Base-by-base conservation (phyloP, 2,329 filamentous ascomycete genomes). In the Dissoconium aciculare region DNA sequence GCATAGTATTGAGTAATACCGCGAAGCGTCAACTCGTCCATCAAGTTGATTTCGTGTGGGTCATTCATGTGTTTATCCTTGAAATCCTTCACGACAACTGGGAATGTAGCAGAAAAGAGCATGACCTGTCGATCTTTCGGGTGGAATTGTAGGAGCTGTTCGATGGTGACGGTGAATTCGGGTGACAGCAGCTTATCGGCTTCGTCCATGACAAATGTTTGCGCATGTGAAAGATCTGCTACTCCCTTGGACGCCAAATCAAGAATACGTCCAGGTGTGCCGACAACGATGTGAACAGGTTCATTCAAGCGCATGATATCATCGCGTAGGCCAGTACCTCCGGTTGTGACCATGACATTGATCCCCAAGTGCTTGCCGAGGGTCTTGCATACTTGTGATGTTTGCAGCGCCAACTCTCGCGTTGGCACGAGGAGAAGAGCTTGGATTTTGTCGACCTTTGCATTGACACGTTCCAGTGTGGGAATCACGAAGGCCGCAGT, bases 1-100 rank as follows among this genome's bases (percentile, higher is more conserved):
- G 89, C 89, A 53, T 98, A 98, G 63, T 95, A 98, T 55, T 98
- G 89, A 0, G 89, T 98, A 52, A 98, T 95, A 65, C 89, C 89
- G 36, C 89, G 80, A 17, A 98, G 75, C 9, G 89, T 98, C 38
- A 98, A 78, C 58, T 98, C 89, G 53, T 98, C 89, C 89, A 98
- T 98, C 32, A 98, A 72, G 54, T 98, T 98, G 63, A 98, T 98
- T 59, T 98, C 91, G 54, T 95, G 94, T 3, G 89, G 91, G 44
- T 78, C 78, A 44, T 70, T 69, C 84, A 98, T 94, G 64, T 98
- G 89, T 63, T 92, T 93, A 59, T 98, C 89, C 53, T 74, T 95
- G 62, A 98, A 98, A 48, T 81, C 76, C 64, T 98, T 95, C 50
- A 98, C 89, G 33, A 92, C 89, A 45, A 95, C 64, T 11, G 89